Evolutionary conservation across 2,329 filamentous ascomycete species (phyloP), one percentile per base, ranked within the genome.

Genomic region (Colletotrichum truncatum): DNA sequence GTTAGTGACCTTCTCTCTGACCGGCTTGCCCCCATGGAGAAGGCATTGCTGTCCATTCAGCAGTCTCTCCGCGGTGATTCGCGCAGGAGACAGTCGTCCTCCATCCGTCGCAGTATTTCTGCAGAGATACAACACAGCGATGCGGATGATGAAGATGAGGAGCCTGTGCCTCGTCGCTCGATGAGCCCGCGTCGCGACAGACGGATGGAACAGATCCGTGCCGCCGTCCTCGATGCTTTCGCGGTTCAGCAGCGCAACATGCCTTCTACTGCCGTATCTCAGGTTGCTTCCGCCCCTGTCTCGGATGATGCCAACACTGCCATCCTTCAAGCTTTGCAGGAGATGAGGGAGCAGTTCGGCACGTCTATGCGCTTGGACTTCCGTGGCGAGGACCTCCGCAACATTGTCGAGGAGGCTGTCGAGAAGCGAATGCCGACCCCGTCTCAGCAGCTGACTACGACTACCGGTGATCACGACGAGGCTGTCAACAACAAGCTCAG

Each of bases 81-180:
- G 26, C 82, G 82, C 28, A 83, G n/a, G n/a, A n/a, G 83, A 58
- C 82, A 84, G 12, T 80, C 83, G 25, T 87, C 88, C 10, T 87
- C 83, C 59, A 45, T 63, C n/a, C 83, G 86, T 28, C 87, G 89
- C 70, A 93, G 90, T 75, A 78, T 88, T 39, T 94, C 92, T 48
- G 87, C 84, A n/a, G 91, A 93, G 28, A 73, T 85, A 4, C 84
- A 87, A 49, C 89, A 97, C 64, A 98, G 95, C 74, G 96, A 98
- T 78, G 95, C 96, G 10, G 95, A 98, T 75, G 94, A 97, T 67
- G 94, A 97, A 74, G 94, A 97, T 69, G 94, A 97, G 21, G 92
- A 90, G 61, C 85, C 88, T 59, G 67, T 80, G 64, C 80, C 84
- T 67, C 84, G 88, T 74, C 89, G 93, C 54, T 91, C 92, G 6